phyloP scores from a whole-genome alignment of 2,329 filamentous ascomycete genomes.

The Monilinia fructigena region DNA sequence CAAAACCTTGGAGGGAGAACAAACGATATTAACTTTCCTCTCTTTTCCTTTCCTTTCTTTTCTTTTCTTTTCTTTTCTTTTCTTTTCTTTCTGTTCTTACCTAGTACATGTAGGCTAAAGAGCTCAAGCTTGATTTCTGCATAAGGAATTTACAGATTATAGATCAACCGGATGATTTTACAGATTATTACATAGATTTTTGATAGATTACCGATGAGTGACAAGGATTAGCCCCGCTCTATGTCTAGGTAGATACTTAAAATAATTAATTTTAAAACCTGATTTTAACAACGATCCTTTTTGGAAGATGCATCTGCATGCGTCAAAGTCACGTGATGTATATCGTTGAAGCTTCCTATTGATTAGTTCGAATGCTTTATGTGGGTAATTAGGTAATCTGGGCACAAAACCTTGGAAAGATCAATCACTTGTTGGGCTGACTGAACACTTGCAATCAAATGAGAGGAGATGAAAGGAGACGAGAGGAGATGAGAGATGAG shows the following conservation, averaged over 20 bases:
- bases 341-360: too few species aligned
- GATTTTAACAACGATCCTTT: not conserved
- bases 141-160: not conserved
- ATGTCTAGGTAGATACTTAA: not conserved
- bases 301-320: too few species aligned
- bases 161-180: too few species aligned
- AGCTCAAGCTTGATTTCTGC: conserved; percentile 5
- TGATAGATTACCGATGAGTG: not conserved
- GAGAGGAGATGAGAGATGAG: too few species aligned
- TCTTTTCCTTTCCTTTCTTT: not conserved
- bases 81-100: not conserved
- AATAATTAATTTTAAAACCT: not conserved
- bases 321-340: too few species aligned
- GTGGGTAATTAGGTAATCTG: too few species aligned
- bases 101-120: not conserved
- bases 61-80: not conserved
- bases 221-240: conserved; percentile 14
- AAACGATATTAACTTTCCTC: not conserved
- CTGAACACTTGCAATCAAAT: not conserved
- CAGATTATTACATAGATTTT: too few species aligned
- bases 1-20: too few species aligned
- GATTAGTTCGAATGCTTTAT: too few species aligned
- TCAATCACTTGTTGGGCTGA: not conserved
- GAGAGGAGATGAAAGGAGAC: too few species aligned
- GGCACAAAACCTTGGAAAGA: too few species aligned